Evolutionary conservation across 148 eudicot genomes (phyloP), one percentile per base, ranked within the genome.

Genomic region (Silene uniflora): DNA sequence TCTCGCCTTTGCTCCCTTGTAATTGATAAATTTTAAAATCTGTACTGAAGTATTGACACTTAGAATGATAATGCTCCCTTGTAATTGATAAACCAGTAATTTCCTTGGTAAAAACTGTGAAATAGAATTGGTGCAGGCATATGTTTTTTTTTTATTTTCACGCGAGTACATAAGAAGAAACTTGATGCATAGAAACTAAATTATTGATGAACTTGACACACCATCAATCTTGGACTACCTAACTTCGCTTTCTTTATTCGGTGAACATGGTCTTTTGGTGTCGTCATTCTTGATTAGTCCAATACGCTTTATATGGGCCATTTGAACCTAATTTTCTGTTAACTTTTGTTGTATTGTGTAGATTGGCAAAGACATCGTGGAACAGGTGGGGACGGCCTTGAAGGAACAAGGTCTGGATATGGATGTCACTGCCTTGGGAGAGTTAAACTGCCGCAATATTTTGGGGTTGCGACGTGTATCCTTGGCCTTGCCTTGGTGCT

Each of bases 401-500:
- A n/a, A n/a, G n/a, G n/a, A n/a, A n/a, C n/a, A n/a, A n/a, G n/a
- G n/a, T n/a, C n/a, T n/a, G n/a, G n/a, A n/a, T n/a, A n/a, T n/a
- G n/a, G n/a, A n/a, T n/a, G n/a, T n/a, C n/a, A n/a, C n/a, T n/a
- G n/a, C n/a, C n/a, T 61, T 69, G 65, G n/a, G n/a, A n/a, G n/a
- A n/a, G n/a, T n/a, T n/a, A n/a, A n/a, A n/a, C n/a, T n/a, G n/a
- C n/a, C n/a, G 91, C 97, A 91, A 79, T 90, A 85, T 79, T 27
- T 85, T 56, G 97, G 98, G 9, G 91, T 90, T 47, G 90, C 86
- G 32, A 52, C 84, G 69, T 94, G 97, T 81, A 67, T 92, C 8
- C 23, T 73, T 66, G 97, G 98, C 76, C 93, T 94, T 35, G 87
- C 88, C 62, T 79, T 91, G 63, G 89, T 88, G 75, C 87, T 94